Evolutionary conservation across 169 alveolate genomes (phyloP).

Genomic region (Plasmodium blacklocki): DNA sequence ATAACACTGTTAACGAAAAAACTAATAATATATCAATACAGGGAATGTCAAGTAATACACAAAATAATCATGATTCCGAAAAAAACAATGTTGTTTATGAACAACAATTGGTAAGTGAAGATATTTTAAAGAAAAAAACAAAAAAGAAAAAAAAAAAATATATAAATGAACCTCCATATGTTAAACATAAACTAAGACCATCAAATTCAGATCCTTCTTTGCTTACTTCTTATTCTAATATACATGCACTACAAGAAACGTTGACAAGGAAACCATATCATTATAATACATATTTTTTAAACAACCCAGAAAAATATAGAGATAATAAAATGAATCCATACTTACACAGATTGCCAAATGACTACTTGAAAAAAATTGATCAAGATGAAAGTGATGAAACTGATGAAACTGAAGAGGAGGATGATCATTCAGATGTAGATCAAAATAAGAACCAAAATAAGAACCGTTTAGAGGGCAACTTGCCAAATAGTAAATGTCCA

Average conservation of each 20-base stretch:
- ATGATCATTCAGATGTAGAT: not conserved
- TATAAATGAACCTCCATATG: conserved; percentile 77
- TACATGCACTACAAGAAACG: conserved; percentile 84
- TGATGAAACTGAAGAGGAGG: not conserved
- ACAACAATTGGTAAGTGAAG: not conserved
- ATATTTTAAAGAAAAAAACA: not conserved
- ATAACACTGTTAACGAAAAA: too few species aligned
- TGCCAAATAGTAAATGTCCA: too few species aligned
- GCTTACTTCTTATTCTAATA: conserved; percentile 79
- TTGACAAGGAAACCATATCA: conserved; percentile 80
- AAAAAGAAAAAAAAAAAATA: conserved; percentile 30
- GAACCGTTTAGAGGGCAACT: not conserved
- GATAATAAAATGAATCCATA: conserved; percentile 18
- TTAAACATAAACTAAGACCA: conserved; percentile 79
- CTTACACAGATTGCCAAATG: conserved; percentile 55
- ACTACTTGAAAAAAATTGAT: conserved; percentile 33
- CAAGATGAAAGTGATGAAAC: conserved; percentile 13
- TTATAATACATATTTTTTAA: conserved; percentile 70
- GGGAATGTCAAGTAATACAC: too few species aligned
- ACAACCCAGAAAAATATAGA: conserved; percentile 70
- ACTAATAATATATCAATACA: too few species aligned
- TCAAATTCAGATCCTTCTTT: conserved; percentile 84
- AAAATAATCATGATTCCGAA: too few species aligned
- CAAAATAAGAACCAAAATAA: not conserved
- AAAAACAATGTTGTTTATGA: too few species aligned